Evolutionary conservation across 1,284 basidiomycete genomes (phyloP).

Genomic region (Tylopilus sp.): DNA sequence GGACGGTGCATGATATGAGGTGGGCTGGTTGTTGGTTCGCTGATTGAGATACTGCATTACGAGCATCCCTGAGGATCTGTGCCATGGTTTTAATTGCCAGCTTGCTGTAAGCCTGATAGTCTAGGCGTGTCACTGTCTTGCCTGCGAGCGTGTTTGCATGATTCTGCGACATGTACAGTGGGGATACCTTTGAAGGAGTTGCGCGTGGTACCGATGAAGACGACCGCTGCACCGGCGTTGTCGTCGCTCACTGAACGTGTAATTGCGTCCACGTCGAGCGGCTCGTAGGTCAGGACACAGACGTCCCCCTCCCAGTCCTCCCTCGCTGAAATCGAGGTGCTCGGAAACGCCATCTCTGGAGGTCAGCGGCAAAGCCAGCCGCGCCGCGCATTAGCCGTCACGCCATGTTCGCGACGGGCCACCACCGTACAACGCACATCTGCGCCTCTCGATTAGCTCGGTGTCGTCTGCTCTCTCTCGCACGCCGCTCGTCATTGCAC

Average conservation of each 20-base stretch:
- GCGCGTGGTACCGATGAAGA: constrained; percentile 74
- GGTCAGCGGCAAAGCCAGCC: background rate
- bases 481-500: background rate
- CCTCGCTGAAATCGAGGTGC: constrained; percentile 48
- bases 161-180: background rate
- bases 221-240: constrained; percentile 67
- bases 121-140: constrained; percentile 68
- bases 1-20: constrained; percentile 56
- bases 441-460: constrained; percentile 8
- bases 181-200: constrained; percentile 55
- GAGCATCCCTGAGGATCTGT: constrained; percentile 55
- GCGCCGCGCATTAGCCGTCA: background rate
- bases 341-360: constrained; percentile 24
- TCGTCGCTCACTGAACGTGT: constrained; percentile 60
- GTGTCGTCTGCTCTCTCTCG: constrained; percentile 6
- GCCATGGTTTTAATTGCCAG: constrained; percentile 80
- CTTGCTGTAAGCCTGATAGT: constrained; percentile 82
- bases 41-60: constrained; percentile 43
- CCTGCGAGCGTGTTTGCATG: constrained; percentile 43
- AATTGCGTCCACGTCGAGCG: constrained; percentile 57
- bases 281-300: constrained; percentile 60
- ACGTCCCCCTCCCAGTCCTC: constrained; percentile 48
- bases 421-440: constrained; percentile 6
- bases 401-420: constrained; percentile 23
- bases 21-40: constrained; percentile 40